Evolutionary conservation across 2,329 filamentous ascomycete genomes (phyloP), one percentile per base, ranked within the genome.

Genomic region (Penicillium sclerotiorum): DNA sequence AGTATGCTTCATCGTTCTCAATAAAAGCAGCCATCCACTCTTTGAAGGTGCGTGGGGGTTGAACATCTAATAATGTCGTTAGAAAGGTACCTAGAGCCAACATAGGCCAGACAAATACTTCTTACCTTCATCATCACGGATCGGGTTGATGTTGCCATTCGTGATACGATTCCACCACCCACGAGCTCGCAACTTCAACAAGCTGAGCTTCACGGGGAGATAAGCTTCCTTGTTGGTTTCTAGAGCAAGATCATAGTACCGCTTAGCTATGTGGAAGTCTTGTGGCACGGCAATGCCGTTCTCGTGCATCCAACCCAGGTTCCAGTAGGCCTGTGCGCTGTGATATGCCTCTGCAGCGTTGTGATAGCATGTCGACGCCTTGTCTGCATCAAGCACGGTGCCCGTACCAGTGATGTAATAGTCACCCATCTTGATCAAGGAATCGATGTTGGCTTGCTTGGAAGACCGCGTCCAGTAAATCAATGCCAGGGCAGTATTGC

Each of bases 301-400:
- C 73, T 99, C 94, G 65, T 99, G 91, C 93, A 99, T 97, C 94
- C 94, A 99, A 5, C 94, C 95, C 12, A 99, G 78, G 63, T 99
- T 97, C 83, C 91, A 99, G 49, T 96, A 84, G 12, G 95, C 94
- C 72, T 99, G 95, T 2, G 93, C 94, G 61, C 90, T 95, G 65
- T 91, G 88, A 60, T 93, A 86, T 52, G 89, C 91, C 66, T 99
- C 94, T 0, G 92, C 92, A 1, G 94, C 94, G 4, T 90, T 89
- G 45, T 89, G 87, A 64, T 99, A 99, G 75, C 94, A 99, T 37
- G 88, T 86, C 0, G 92, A 91, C 5, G 95, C 95, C 70, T 96
- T 96, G 61, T 92, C 86, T 15, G 88, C 76, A 58, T 95, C 88
- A 0, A 77, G 63, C 7, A 82, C 76, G 0, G 88, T 83, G 3